phyloP scores from a whole-genome alignment of 2,329 filamentous ascomycete species.

The Sclerotinia borealis region DNA sequence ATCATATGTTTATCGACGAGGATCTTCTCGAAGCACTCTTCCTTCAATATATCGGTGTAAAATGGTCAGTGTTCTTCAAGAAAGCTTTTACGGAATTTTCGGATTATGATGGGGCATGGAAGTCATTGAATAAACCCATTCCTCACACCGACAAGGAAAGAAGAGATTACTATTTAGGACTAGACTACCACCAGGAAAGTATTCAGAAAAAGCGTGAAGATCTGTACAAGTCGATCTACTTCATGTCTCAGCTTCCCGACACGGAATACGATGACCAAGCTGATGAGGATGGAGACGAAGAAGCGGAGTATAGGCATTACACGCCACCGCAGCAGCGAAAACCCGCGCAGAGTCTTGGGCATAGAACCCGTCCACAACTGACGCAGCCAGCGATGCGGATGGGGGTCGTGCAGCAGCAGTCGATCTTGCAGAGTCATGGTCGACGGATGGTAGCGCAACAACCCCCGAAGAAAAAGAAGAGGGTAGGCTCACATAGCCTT shows the following conservation, averaged over 20 bases:
- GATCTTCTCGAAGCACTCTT: slow-evolving; percentile 51
- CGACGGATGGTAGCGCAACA: too few relatives aligned
- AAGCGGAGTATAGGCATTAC: slow-evolving; percentile 20
- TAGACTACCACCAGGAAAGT: slow-evolving; percentile 16
- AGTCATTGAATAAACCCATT: slow-evolving; percentile 19
- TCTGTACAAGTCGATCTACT: slow-evolving; percentile 27
- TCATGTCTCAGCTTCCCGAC: slow-evolving; percentile 28
- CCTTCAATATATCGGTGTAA: slow-evolving; percentile 47
- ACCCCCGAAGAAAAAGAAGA: not conserved
- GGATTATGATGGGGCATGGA: slow-evolving; percentile 24
- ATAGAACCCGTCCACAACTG: too few relatives aligned
- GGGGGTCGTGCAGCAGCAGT: too few relatives aligned
- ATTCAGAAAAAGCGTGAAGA: slow-evolving; percentile 24
- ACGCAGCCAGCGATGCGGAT: not conserved
- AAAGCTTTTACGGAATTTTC: slow-evolving; percentile 33
- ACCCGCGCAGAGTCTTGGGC: not conserved
- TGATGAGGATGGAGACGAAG: slow-evolving; percentile 24
- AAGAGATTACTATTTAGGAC: slow-evolving; percentile 26
- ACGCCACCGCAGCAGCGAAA: not conserved
- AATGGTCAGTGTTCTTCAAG: slow-evolving; percentile 45
- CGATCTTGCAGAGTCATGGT: too few relatives aligned
- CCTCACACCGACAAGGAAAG: slow-evolving; percentile 17
- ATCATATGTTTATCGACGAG: slow-evolving; percentile 55
- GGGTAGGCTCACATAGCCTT: too few relatives aligned
- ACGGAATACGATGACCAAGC: slow-evolving; percentile 15